Base-by-base conservation (phyloP, 1,139 yeast species). In the Yamadazyma sp. region DNA sequence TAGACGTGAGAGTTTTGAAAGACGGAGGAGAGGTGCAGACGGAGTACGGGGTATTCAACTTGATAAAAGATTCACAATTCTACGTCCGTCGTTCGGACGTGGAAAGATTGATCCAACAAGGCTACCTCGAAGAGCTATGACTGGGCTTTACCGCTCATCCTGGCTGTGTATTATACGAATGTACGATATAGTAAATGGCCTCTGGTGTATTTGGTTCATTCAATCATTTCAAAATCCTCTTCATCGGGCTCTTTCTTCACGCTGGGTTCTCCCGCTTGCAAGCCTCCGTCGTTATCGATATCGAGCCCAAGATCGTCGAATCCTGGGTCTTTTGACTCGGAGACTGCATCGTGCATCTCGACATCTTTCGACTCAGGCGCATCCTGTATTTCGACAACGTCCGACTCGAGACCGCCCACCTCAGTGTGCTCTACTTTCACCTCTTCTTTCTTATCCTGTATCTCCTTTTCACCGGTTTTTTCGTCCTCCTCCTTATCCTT, bases 11-110 rank as follows among this genome's bases (percentile, higher is more conserved):
- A 40, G 98, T 92, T 8, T 64, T 92, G 40, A 86, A 86, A 54
- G 95, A 92, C 55, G 98, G 96, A 0, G 98, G 98, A 1, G 98
- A 92, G 57, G 89, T 92, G 30, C 97, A 91, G 56, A 92, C 98
- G 0, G 98, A 92, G 59, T 92, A 92, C 53, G 98, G 98, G 23
- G 96, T 89, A 6, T 89, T 92, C 66, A 91, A 91, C 52, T 66
- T 92, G 51, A 88, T 95, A n/a, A 92, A 91, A 55, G 94, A 92
- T 60, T 87, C 96, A 4, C 98, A 92, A 58, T 91, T 92, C 58
- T 92, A 87, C 58, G 97, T 91, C 17, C 72, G 98, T 39, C 92
- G 88, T 53, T 82, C 94, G 0, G 98, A 92, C 55, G 98, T 92
- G 9, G 97, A 91, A 55, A 68, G 98, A 41, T 71, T 92, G 48